Evolutionary conservation across 805 yeast genomes (phyloP), one percentile per base, ranked within the genome.

Genomic region (Metschnikowia picachoensis): DNA sequence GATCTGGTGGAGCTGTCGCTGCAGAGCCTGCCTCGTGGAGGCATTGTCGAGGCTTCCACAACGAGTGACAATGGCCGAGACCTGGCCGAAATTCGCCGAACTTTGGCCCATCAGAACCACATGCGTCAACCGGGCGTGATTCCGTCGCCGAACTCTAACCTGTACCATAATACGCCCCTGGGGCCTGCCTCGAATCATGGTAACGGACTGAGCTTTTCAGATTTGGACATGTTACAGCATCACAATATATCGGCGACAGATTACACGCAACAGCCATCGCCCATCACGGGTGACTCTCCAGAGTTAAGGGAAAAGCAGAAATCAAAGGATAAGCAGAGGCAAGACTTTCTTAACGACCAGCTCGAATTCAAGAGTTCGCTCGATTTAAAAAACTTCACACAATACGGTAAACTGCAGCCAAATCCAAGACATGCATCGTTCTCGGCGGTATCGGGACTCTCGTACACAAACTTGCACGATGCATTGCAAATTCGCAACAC

Each of bases 401-500:
- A 14, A 14, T 31, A 7, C 8, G 20, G 28, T 6, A 31, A 25
- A 29, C 41, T 25, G 34, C 47, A 35, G 35, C 27, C 37, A n/a
- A 40, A 42, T 30, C 55, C 45, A 27, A 68, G 83, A 14, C 82
- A 78, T 60, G 76, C 74, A 8, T 82, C 86, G n/a, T 82, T 79
- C 58, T 77, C 83, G 3, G 89, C 89, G 0, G 79, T 84, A 1
- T 70, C 82, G 12, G 78, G 83, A 1, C 63, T 73, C 7, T 77
- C 87, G 0, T 83, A 85, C 57, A 73, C 84, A 1, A 76, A 76
- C n/a, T 56, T 65, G 29, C 72, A 74, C 50, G 83, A 78, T 38
- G 69, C 73, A 3, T 37, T 58, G 30, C 49, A 59, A 20, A 68
- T 72, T 35, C 68, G 63, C 34, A 66, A 48, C 60, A 65, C 56